Conservation (phyloP, 2,329 filamentous ascomycete species). For the Lecanicillium sp. region DNA sequence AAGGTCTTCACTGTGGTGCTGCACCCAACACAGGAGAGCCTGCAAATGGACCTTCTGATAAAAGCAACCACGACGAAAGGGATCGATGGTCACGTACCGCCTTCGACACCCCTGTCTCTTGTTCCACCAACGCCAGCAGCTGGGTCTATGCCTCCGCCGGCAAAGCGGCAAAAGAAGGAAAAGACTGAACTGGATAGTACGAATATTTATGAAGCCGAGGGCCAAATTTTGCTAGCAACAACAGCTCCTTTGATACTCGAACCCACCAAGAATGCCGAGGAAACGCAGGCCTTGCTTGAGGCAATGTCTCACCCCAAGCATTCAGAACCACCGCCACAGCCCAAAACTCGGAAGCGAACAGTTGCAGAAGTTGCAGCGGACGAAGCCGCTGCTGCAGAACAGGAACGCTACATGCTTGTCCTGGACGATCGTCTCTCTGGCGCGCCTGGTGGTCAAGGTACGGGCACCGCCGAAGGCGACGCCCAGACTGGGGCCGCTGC, state of each 20-base stretch:
- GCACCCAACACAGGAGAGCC: constrained; percentile 69
- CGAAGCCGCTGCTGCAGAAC: constrained; percentile 80
- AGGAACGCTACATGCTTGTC: constrained; percentile 87
- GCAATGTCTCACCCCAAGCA: constrained; percentile 70
- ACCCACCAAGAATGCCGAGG: constrained; percentile 59
- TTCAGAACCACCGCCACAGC: constrained; percentile 65
- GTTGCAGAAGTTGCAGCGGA: constrained; percentile 92
- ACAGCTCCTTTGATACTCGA: constrained; percentile 70
- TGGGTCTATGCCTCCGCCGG: constrained; percentile 48
- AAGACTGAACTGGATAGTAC: constrained; percentile 68
- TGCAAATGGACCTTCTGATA: constrained; percentile 67
- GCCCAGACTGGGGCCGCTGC: constrained; percentile 61
- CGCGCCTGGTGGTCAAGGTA: constrained; percentile 47
- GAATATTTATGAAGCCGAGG: constrained; percentile 68
- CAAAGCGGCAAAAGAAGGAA: constrained; percentile 61
- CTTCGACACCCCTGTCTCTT: constrained; percentile 56
- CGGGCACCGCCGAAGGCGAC: constrained; percentile 58
- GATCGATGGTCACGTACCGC: constrained; percentile 36
- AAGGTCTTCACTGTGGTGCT: constrained; percentile 72
- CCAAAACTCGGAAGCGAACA: constrained; percentile 86
- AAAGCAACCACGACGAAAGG: constrained; percentile 63
- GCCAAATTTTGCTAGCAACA: constrained; percentile 65
- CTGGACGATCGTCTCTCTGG: constrained; percentile 74
- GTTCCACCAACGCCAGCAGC: constrained; percentile 55
- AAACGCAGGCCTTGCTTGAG: constrained; percentile 64